Percentiles rank a stretch among this genome's conserved stretches.
Conservation (phyloP, 768 basidiomycete genomes). For the Tulasnella sp. region DNA sequence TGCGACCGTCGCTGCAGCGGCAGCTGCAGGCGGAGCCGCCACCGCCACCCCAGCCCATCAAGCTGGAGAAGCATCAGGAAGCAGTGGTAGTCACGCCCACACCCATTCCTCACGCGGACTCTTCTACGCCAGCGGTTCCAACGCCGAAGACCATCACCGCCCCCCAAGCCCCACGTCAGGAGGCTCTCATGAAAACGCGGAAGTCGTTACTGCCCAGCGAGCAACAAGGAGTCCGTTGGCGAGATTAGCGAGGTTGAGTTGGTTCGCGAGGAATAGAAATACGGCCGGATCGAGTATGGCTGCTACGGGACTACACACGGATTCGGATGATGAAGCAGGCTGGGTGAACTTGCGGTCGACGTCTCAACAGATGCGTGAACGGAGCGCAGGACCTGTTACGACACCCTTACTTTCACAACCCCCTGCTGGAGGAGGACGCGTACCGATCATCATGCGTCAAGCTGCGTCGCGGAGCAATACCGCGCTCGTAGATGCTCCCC, state of each 20-base stretch:
- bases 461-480: neutral
- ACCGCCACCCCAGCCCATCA: neutral
- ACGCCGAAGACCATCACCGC: neutral
- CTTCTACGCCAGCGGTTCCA: neutral
- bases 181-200: slow-evolving; percentile 2
- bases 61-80: neutral
- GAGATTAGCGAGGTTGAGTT: slow-evolving; percentile 18
- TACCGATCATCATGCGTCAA: neutral
- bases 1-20: neutral
- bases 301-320: neutral
- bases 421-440: neutral
- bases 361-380: neutral
- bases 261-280: slow-evolving; percentile 10
- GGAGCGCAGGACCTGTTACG: neutral
- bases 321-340: slow-evolving; percentile 2
- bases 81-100: neutral
- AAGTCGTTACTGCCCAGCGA: slow-evolving; percentile 20
- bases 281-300: neutral
- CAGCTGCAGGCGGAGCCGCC: neutral
- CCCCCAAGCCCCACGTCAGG: slow-evolving; percentile 2
- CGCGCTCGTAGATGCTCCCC: neutral
- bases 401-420: neutral
- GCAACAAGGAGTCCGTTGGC: slow-evolving; percentile 18
- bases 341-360: neutral
- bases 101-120: neutral